A percentile compares a stretch with the other conserved stretches of the same genome.
Evolutionary conservation across 805 yeast species (phyloP).

Genomic region (Martiniozyma abietophila): DNA sequence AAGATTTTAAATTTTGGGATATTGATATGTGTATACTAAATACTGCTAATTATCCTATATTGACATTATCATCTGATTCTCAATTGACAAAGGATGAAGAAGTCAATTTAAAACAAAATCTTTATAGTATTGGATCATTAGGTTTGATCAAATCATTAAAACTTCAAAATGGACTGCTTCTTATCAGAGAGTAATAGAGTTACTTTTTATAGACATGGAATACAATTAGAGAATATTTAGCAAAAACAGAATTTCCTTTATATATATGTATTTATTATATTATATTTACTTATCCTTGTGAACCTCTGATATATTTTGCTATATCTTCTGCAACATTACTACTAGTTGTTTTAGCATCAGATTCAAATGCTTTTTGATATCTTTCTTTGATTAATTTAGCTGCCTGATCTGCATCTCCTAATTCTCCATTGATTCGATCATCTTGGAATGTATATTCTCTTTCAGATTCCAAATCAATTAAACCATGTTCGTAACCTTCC

Average conservation of each 20-base stretch:
- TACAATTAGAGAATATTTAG: too few relatives aligned
- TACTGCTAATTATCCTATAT: too few relatives aligned
- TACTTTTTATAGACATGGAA: too few relatives aligned
- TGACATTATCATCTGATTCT: too few relatives aligned
- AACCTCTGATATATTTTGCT: conserved; percentile 46
- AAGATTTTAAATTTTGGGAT: too few relatives aligned
- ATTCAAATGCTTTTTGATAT: conserved; percentile 65
- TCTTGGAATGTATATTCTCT: conserved; percentile 68
- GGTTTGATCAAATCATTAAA: conserved; percentile 20
- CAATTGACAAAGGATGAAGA: conserved; percentile 8
- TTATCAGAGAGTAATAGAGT: too few relatives aligned
- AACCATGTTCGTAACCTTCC: conserved; percentile 31
- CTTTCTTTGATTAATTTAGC: conserved; percentile 48
- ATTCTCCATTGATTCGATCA: conserved; percentile 45
- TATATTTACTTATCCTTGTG: conserved; percentile 14
- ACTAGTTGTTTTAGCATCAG: conserved; percentile 50
- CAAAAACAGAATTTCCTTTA: too few relatives aligned
- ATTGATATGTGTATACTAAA: too few relatives aligned
- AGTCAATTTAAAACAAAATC: conserved; percentile 11
- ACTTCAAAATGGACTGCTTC: conserved; percentile 10
- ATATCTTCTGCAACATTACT: conserved; percentile 65
- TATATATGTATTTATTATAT: too few relatives aligned
- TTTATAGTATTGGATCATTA: conserved; percentile 17
- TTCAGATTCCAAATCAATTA: conserved; percentile 36
- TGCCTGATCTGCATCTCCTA: conserved; percentile 44